Evolutionary conservation across 1,284 basidiomycete genomes (phyloP), one percentile per base, ranked within the genome.

Genomic region (Prillingera fragicola): DNA sequence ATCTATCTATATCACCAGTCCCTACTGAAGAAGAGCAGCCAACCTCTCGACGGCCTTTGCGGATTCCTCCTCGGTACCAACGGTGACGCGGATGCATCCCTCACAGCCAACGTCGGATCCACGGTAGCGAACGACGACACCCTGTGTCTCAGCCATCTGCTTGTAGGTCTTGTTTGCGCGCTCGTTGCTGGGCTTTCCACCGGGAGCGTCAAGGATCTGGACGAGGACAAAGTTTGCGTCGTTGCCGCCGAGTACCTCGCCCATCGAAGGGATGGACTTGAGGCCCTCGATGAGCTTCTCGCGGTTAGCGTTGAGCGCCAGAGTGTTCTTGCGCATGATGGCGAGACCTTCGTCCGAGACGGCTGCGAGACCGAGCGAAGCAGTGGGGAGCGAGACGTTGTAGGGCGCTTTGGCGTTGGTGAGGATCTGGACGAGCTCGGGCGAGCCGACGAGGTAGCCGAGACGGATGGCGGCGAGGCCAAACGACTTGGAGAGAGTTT

Each of bases 381-480:
- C 88, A 3, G 90, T 89, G 0, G 91, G 91, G 0, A 85, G 80
- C 12, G 91, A 94, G 56, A 98, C 84, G 70, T 96, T 96, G 77
- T 98, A 99, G 0, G 94, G 94, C 1, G 94, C 95, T 71, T 98
- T 98, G 41, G 94, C 88, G 70, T 97, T 98, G 60, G 83, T 83
- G 50, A 98, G 80, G 56, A 97, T 80, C 65, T 94, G 92, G 37
- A 96, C 84, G 15, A 97, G 74, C 0, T 87, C 81, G 0, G 89
- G 89, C 55, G 92, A 85, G 3, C 89, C 87, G 50, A 96, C 75
- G 0, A 90, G 89, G 46, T 94, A 81, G 3, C 95, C 94, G 21
- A 98, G 74, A 35, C 89, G 79, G 60, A 99, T 95, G 6, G 84
- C 91, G 5, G 95, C 95, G 3, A 99, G 76, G 4, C 94, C 95